Conservation (phyloP, 148 eudicot genomes). For the Oxyria digyna region DNA sequence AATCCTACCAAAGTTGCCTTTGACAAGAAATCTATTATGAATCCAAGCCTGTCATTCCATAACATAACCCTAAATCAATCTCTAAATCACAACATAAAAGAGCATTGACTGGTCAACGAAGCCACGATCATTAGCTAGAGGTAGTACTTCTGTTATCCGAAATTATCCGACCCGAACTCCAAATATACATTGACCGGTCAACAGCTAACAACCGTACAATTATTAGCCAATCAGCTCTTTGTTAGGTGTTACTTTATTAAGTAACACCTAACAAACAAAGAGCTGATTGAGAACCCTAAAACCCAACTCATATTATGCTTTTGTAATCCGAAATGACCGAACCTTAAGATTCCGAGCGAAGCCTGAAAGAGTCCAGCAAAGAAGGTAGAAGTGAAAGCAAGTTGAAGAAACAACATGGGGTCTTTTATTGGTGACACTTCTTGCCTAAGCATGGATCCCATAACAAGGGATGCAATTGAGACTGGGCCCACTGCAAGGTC, state of each 20-base stretch:
- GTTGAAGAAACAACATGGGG: constrained; percentile 57
- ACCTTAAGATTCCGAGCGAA: constrained; percentile 77
- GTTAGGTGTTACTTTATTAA: no score
- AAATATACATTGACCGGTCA: not conserved
- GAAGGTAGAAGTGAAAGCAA: constrained; percentile 78
- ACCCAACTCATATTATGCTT: no score
- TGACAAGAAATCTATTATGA: constrained; percentile 84
- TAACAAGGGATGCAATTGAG: constrained; percentile 74
- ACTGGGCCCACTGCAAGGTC: constrained; percentile 94
- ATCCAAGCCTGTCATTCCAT: constrained; percentile 57
- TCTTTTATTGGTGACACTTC: constrained; percentile 47
- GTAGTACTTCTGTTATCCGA: no score
- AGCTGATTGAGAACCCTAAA: no score
- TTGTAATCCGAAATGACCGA: not conserved
- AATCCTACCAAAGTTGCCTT: constrained; percentile 90
- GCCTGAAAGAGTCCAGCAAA: constrained; percentile 84
- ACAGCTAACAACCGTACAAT: not conserved
- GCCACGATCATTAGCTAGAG: no score
- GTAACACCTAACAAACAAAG: not conserved
- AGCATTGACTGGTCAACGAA: no score
- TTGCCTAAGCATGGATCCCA: constrained; percentile 78
- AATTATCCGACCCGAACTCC: no score
- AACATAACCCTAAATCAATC: not conserved
- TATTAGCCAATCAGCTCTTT: not conserved
- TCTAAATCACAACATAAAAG: constrained; percentile 2